A percentile compares a stretch with the other conserved stretches of the same genome.
Evolutionary conservation across 257 asterid species (phyloP).

Genomic region (Solanum ossicruentum): DNA sequence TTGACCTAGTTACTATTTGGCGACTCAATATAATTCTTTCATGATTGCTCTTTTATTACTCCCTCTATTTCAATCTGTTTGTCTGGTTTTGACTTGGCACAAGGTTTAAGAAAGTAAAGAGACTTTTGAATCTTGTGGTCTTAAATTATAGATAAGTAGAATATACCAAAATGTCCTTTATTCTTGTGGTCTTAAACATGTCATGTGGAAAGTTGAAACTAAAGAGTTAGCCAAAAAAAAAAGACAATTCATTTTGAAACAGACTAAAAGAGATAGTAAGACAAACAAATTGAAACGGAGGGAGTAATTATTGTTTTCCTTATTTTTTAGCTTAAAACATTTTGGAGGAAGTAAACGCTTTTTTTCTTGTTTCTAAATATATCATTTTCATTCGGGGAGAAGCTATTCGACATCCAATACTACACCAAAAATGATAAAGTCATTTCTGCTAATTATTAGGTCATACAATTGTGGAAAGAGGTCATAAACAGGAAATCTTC

Average conservation of each 20-base stretch:
- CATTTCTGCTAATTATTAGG: background rate
- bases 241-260: background rate
- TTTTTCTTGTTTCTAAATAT: background rate
- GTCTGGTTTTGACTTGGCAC: background rate
- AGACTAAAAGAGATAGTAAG: background rate
- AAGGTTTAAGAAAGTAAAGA: background rate
- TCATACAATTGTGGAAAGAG: background rate
- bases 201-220: background rate
- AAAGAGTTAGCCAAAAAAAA: background rate
- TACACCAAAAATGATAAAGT: background rate
- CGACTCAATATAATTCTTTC: background rate
- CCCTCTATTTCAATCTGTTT: background rate
- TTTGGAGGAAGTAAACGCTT: background rate
- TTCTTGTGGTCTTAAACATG: background rate
- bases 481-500: background rate
- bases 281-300: background rate
- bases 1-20: background rate
- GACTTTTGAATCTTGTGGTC: background rate
- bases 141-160: background rate
- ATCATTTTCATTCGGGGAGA: background rate
- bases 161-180: background rate
- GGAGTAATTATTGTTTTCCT: background rate
- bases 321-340: background rate
- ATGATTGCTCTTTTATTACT: background rate
- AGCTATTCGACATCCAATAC: background rate